Conservation (phyloP, 1,284 basidiomycete species). For the Leccinum subspadiceum region DNA sequence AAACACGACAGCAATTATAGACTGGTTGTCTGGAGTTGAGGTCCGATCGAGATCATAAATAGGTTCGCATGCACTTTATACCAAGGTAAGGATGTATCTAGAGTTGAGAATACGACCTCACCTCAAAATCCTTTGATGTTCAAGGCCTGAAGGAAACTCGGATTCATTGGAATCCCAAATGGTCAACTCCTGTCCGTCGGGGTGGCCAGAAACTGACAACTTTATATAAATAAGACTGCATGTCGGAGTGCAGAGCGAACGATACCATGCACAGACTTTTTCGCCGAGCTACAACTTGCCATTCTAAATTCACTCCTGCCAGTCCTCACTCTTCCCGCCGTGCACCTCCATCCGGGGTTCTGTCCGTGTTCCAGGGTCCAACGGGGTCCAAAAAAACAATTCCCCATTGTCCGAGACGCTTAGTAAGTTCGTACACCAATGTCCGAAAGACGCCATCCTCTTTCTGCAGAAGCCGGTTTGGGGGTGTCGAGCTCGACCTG, state of each 20-base stretch:
- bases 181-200: constrained; percentile 72
- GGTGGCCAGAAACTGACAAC: constrained; percentile 50
- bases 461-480: too few relatives aligned
- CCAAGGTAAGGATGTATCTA: not conserved
- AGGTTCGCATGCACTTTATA: constrained; percentile 40
- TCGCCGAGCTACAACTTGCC: constrained; percentile 83
- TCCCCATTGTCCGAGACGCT: constrained; percentile 75
- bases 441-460: too few relatives aligned
- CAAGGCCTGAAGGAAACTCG: constrained; percentile 89
- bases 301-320: constrained; percentile 60
- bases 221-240: constrained; percentile 9
- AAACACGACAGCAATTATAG: constrained; percentile 87
- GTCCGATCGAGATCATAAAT: constrained; percentile 89
- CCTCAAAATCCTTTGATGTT: constrained; percentile 66
- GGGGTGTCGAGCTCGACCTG: too few relatives aligned
- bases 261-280: constrained; percentile 80
- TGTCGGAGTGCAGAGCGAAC: constrained; percentile 6
- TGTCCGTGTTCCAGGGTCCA: constrained; percentile 66
- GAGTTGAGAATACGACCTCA: constrained; percentile 32
- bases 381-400: constrained; percentile 78
- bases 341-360: constrained; percentile 57
- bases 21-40: constrained; percentile 83
- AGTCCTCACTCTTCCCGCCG: constrained; percentile 75
- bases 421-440: constrained; percentile 45
- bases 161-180: constrained; percentile 94